phyloP scores from a whole-genome alignment of 176 grass and related monocot species.

The Oryza glaberrima region DNA sequence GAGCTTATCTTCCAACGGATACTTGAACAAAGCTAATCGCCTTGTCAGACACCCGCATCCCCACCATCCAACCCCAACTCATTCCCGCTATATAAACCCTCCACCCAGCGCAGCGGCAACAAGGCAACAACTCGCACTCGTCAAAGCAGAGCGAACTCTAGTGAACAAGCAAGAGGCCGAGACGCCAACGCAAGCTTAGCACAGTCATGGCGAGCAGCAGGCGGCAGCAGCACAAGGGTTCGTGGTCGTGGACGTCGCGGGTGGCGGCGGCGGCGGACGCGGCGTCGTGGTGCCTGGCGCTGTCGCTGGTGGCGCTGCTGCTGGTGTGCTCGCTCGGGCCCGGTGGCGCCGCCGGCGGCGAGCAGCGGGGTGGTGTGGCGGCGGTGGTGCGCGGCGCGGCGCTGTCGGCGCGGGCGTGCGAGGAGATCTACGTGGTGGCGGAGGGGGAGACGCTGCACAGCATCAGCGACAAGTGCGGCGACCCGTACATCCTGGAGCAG shows the following conservation, averaged over 20 bases:
- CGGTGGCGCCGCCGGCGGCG: background rate
- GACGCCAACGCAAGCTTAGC: background rate
- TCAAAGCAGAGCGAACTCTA: background rate
- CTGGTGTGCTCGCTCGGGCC: slow-evolving; percentile 59
- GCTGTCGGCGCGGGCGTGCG: slow-evolving; percentile 57
- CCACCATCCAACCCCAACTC: background rate
- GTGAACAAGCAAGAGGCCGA: background rate
- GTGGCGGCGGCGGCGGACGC: slow-evolving; percentile 49
- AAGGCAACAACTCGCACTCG: background rate
- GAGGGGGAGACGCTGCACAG: slow-evolving; percentile 90
- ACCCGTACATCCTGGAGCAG: slow-evolving; percentile 85
- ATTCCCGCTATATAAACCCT: background rate
- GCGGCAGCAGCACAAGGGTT: background rate
- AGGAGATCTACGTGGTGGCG: slow-evolving; percentile 89
- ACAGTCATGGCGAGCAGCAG: slow-evolving; percentile 15
- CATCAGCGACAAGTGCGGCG: slow-evolving; percentile 95
- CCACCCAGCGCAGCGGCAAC: background rate
- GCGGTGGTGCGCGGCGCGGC: slow-evolving; percentile 48
- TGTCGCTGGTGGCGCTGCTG: slow-evolving; percentile 62
- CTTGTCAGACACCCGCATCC: background rate
- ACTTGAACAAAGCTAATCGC: slow-evolving; percentile 9
- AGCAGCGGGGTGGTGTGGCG: slow-evolving; percentile 3
- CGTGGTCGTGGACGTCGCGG: background rate
- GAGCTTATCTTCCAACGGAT: slow-evolving; percentile 51
- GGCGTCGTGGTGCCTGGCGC: slow-evolving; percentile 65